Evolutionary conservation across 768 basidiomycete genomes (phyloP).

Genomic region (Hypholoma fasciculare): DNA sequence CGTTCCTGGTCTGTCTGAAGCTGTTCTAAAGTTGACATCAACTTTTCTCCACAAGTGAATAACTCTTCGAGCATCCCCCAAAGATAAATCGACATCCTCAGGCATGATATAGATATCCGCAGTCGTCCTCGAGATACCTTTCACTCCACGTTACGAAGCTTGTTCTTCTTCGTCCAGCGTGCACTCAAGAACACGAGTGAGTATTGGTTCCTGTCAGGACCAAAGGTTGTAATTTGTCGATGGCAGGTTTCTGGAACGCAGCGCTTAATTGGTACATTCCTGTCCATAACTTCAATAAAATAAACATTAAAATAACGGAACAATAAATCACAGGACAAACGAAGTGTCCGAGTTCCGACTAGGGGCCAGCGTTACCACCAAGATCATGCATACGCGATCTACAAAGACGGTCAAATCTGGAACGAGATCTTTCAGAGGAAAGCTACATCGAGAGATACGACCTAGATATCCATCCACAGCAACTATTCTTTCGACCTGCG

Average conservation of each 20-base stretch:
- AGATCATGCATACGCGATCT: slow-evolving; percentile 47
- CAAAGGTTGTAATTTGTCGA: slow-evolving; percentile 56
- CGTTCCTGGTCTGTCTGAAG: no score
- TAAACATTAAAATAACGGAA: no score
- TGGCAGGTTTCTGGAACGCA: no score
- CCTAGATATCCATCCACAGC: slow-evolving; percentile 46
- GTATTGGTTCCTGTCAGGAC: slow-evolving; percentile 54
- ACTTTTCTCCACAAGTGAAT: slow-evolving; percentile 16
- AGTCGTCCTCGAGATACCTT: slow-evolving; percentile 49
- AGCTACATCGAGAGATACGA: slow-evolving; percentile 44
- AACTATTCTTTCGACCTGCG: slow-evolving; percentile 42
- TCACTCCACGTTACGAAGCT: slow-evolving; percentile 14
- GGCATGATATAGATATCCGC: slow-evolving; percentile 34
- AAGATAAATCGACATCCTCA: slow-evolving; percentile 11
- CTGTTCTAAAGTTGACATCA: no score
- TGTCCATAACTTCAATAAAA: no score
- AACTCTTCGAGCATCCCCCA: slow-evolving; percentile 8
- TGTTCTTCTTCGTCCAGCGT: slow-evolving; percentile 28
- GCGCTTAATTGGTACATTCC: no score
- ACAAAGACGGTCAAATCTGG: slow-evolving; percentile 34
- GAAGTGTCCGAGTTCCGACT: slow-evolving; percentile 58
- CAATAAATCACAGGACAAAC: slow-evolving; percentile 32
- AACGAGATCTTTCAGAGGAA: slow-evolving; percentile 44
- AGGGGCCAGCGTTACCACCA: slow-evolving; percentile 43
- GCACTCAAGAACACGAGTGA: slow-evolving; percentile 58